Evolutionary conservation across 73 alveolate species (phyloP).

Genomic region (Stentor coeruleus): DNA sequence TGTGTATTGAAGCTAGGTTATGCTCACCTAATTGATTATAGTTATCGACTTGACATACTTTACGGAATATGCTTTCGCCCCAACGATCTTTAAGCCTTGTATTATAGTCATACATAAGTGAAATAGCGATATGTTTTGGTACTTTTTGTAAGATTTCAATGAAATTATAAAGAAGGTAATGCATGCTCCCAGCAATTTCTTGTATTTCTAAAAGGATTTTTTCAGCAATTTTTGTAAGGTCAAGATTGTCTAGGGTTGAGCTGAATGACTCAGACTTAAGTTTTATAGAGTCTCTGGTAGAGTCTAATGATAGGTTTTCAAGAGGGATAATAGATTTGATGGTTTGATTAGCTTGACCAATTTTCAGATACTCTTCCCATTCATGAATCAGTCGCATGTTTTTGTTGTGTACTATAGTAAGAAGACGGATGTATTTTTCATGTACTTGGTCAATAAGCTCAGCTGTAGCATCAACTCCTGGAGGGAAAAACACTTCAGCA

Average conservation of each 20-base stretch:
- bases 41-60: slow-evolving; percentile 39
- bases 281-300: background rate
- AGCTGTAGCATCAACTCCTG: background rate
- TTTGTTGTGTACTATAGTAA: background rate
- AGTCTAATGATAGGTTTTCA: background rate
- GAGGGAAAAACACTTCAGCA: background rate
- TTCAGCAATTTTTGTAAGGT: background rate
- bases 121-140: background rate
- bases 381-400: background rate
- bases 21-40: slow-evolving; percentile 49
- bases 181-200: background rate
- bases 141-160: background rate
- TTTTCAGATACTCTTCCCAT: no score
- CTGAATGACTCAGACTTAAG: background rate
- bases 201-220: background rate
- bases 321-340: background rate
- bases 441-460: background rate
- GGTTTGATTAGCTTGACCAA: background rate
- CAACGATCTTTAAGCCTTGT: background rate
- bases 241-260: background rate
- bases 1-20: slow-evolving; percentile 47
- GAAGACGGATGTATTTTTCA: background rate
- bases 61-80: slow-evolving; percentile 31
- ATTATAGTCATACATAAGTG: background rate
- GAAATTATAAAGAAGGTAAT: background rate